Evolutionary conservation across 2,329 filamentous ascomycete species (phyloP), one percentile per base, ranked within the genome.

Genomic region (Emergomyces pasteurianus): DNA sequence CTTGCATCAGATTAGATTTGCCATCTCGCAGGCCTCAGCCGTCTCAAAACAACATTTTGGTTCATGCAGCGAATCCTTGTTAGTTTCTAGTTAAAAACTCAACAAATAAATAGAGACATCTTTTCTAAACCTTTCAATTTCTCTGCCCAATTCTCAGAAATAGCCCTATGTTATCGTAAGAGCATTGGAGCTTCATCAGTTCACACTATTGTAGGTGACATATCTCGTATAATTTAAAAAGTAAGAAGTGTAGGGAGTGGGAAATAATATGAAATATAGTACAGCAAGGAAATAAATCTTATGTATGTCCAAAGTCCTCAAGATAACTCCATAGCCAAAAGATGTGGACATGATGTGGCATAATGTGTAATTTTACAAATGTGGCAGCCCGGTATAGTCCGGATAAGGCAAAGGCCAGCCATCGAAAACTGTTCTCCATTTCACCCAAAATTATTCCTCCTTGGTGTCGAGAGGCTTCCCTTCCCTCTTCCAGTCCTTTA

Each of bases 401-500:
- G 23, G 9, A n/a, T 23, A 40, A 38, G 16, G 6, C 18, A 5
- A 38, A 40, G 34, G 12, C 9, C 3, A 23, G n/a, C 52, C 10
- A 34, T 36, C 52, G 40, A 54, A 31, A 31, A 31, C 1, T 43
- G 1, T 26, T 31, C 10, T n/a, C 31, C 28, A 42, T 28, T 43
- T 26, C 18, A 16, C 26, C 6, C 26, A 12, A n/a, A 10, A 31
- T 21, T 40, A 40, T 38, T 63, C 60, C 36, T 60, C 60, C 16
- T 40, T 68, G 54, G 71, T 78, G 70, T 84, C 81, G 63, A 86
- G 70, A 34, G 78, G 79, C 67, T 74, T 78, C 21, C 74, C 74
- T 61, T 77, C 75, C 57, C 81, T 80, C 71, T 81, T 83, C 86
- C 86, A 89, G 71, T 90, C 87, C 55, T 86, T 87, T 72, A 97